These are phyloP conservation scores for Vanrija sp. DNA, from an alignment of 1,284 basidiomycete genomes.

Conservation along the genomic window DNA sequence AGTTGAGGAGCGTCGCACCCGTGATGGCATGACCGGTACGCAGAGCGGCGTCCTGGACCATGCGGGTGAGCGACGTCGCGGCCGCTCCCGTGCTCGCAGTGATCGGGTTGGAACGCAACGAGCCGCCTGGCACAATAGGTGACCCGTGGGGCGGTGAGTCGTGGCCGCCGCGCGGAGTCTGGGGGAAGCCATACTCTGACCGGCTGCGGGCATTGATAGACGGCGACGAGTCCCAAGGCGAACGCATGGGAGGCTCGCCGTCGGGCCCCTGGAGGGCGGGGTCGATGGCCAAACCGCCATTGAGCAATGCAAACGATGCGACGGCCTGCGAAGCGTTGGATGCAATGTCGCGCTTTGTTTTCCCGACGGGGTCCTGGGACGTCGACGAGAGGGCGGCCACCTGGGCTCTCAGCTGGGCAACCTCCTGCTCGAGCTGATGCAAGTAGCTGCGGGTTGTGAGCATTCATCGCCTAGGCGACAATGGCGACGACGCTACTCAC, in stretches of 20 bases:
- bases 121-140: constrained; percentile 15
- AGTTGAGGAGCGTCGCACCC: constrained; percentile 18
- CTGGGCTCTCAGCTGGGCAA: constrained; percentile 44
- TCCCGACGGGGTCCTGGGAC: constrained; percentile 18
- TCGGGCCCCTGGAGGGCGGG: constrained; percentile 19
- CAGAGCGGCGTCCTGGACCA: constrained; percentile 48
- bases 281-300: constrained; percentile 15
- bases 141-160: constrained; percentile 19
- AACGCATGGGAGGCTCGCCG: constrained; percentile 19
- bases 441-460: constrained; percentile 37
- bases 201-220: constrained; percentile 11
- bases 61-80: constrained; percentile 38
- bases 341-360: constrained; percentile 25
- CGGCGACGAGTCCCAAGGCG: constrained; percentile 15
- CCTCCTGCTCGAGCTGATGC: constrained; percentile 49
- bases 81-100: constrained; percentile 18
- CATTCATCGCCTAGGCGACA: neutral
- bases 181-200: constrained; percentile 30
- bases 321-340: constrained; percentile 23
- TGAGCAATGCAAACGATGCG: constrained; percentile 14
- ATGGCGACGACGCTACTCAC: constrained; percentile 29
- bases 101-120: constrained; percentile 17
- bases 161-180: constrained; percentile 9
- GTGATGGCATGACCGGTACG: constrained; percentile 43
- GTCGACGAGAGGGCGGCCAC: constrained; percentile 31